These are phyloP conservation scores for Colletotrichum godetiae DNA, from an alignment of 2,329 filamentous ascomycete species.

Conservation along the genomic window DNA sequence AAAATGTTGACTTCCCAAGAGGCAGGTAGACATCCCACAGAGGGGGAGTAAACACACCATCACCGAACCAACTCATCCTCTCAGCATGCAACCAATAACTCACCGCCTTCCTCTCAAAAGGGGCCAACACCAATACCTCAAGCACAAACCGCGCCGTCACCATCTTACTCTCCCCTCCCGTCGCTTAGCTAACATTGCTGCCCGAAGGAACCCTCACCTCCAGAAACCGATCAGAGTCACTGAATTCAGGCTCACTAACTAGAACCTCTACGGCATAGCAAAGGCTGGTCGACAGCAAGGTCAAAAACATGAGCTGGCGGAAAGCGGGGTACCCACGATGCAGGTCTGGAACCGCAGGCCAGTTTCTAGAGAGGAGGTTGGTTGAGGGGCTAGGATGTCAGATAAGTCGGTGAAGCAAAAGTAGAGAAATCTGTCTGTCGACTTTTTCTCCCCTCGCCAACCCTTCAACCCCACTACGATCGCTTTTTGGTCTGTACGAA, in stretches of 20 bases:
- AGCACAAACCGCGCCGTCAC: too few relatives aligned
- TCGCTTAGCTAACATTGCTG: background rate
- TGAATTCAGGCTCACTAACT: background rate
- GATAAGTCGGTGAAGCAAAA: constrained; percentile 3
- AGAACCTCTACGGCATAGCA: background rate
- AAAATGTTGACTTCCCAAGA: too few relatives aligned
- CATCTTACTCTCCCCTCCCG: too few relatives aligned
- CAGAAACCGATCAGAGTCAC: background rate
- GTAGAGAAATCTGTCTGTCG: background rate
- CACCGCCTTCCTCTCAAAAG: background rate
- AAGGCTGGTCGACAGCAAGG: background rate
- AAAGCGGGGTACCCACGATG: background rate
- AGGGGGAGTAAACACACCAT: background rate
- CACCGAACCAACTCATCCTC: background rate
- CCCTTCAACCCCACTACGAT: background rate
- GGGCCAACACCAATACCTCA: too few relatives aligned
- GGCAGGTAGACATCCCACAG: too few relatives aligned
- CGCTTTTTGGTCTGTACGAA: background rate
- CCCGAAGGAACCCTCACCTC: background rate
- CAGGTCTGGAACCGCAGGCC: background rate
- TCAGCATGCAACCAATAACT: background rate
- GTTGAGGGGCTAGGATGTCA: background rate
- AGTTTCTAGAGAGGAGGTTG: background rate
- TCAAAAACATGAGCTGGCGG: background rate
- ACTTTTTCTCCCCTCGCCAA: background rate